phyloP scores from a whole-genome alignment of 208 protist genomes.

The Leishmania gerbilli region DNA sequence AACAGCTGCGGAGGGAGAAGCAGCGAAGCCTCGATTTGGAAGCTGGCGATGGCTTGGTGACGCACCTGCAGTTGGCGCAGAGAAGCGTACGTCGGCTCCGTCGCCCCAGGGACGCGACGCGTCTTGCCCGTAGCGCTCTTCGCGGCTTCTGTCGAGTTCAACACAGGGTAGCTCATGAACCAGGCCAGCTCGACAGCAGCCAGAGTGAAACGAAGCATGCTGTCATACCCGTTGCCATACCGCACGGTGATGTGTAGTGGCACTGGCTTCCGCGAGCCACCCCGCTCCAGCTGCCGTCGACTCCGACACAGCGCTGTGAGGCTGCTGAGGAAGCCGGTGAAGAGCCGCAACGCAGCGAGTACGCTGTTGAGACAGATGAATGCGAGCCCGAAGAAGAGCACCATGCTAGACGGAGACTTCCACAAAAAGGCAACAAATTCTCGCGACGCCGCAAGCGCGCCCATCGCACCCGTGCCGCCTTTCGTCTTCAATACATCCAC shows the following conservation, averaged over 20 bases:
- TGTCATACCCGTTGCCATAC: slow-evolving; percentile 62
- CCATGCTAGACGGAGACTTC: slow-evolving; percentile 33
- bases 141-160: slow-evolving; percentile 13
- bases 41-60: slow-evolving; percentile 32
- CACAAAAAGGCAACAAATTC: slow-evolving; percentile 24
- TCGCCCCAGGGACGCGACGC: background rate
- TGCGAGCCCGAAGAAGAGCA: slow-evolving; percentile 32
- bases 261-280: slow-evolving; percentile 24
- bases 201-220: slow-evolving; percentile 43
- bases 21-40: slow-evolving; percentile 31
- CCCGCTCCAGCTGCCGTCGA: slow-evolving; percentile 5
- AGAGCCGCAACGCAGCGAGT: slow-evolving; percentile 5
- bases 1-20: slow-evolving; percentile 37
- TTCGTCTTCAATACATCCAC: slow-evolving; percentile 22
- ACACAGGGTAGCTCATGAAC: slow-evolving; percentile 44
- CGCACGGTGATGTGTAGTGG: slow-evolving; percentile 37
- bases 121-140: slow-evolving; percentile 15
- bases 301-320: slow-evolving; percentile 21
- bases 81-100: slow-evolving; percentile 28
- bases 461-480: background rate
- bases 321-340: slow-evolving; percentile 19
- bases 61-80: slow-evolving; percentile 26
- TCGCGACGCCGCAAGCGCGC: slow-evolving; percentile 9
- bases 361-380: slow-evolving; percentile 28
- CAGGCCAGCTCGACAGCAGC: slow-evolving; percentile 48